These are phyloP conservation scores for Orobanche coerulescens DNA, from an alignment of 257 asterid species.

Conservation along the genomic window DNA sequence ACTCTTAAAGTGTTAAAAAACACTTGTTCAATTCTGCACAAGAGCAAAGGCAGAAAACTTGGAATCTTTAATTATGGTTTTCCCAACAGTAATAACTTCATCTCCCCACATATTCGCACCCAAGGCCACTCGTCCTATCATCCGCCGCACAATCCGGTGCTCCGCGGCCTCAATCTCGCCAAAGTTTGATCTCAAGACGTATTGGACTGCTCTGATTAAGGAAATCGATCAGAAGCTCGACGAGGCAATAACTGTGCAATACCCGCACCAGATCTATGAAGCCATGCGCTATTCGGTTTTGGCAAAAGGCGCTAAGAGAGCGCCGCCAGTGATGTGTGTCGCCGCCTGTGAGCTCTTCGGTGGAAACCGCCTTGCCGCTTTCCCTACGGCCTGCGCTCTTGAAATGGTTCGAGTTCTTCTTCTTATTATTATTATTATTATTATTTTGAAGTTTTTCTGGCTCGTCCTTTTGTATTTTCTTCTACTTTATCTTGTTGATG, in stretches of 20 bases:
- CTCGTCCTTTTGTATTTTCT: background rate
- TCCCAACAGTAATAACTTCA: slow-evolving; percentile 23
- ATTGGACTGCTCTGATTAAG: slow-evolving; percentile 65
- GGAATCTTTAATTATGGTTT: slow-evolving; percentile 19
- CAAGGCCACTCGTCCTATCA: slow-evolving; percentile 28
- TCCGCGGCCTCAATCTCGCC: slow-evolving; percentile 31
- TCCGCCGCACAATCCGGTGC: slow-evolving; percentile 42
- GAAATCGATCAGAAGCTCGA: slow-evolving; percentile 83
- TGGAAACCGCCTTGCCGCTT: slow-evolving; percentile 73
- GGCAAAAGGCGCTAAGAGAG: slow-evolving; percentile 83
- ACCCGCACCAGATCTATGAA: slow-evolving; percentile 88
- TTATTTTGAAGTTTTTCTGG: background rate
- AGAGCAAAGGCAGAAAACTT: background rate
- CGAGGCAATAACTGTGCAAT: slow-evolving; percentile 70
- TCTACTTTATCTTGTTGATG: background rate
- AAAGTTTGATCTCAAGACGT: slow-evolving; percentile 69
- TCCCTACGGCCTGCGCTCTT: slow-evolving; percentile 97
- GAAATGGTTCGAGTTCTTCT: slow-evolving; percentile 55
- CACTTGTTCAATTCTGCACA: too few species aligned
- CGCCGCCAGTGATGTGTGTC: slow-evolving; percentile 95
- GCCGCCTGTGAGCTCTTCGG: slow-evolving; percentile 94
- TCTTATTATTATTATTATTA: background rate
- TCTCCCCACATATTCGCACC: slow-evolving; percentile 25
- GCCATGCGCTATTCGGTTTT: slow-evolving; percentile 92
- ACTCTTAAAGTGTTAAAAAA: too few species aligned